These are phyloP conservation scores for Xylaria scruposa DNA, from an alignment of 495 filamentous ascomycete genomes.

Conservation along the genomic window DNA sequence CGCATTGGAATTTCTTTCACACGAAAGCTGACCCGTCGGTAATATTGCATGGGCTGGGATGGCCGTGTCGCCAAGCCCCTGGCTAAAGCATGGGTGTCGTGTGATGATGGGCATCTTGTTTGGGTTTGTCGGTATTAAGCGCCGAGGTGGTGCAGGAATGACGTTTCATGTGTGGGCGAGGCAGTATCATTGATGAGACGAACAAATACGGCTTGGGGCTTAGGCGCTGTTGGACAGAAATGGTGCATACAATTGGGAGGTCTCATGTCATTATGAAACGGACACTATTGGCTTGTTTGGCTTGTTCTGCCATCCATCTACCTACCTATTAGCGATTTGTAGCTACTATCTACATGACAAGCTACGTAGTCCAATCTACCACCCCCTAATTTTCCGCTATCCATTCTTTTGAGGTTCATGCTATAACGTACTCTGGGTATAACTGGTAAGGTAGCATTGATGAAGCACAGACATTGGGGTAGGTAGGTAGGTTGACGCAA, in stretches of 20 bases:
- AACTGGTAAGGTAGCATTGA: conserved; percentile 2
- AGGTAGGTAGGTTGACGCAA: conserved; percentile 5
- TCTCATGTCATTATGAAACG: conserved; percentile 5
- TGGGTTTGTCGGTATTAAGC: conserved; percentile 22
- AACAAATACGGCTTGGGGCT: conserved; percentile 7
- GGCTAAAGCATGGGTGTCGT: conserved; percentile 11
- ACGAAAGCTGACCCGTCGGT: conserved; percentile 19
- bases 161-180: conserved; percentile 24
- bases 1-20: conserved; percentile 36
- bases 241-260: conserved; percentile 19
- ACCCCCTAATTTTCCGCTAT: background rate
- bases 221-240: conserved; percentile 16
- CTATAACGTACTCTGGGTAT: background rate
- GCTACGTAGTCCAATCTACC: conserved; percentile 1
- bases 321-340: background rate
- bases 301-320: conserved; percentile 10
- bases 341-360: conserved; percentile 6
- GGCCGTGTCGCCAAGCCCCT: background rate
- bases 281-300: conserved; percentile 12
- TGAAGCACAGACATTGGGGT: background rate
- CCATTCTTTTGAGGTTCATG: background rate
- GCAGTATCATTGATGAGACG: conserved; percentile 14
- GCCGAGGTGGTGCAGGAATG: conserved; percentile 20
- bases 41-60: conserved; percentile 24
- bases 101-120: conserved; percentile 19